phyloP scores from a whole-genome alignment of 2,329 filamentous ascomycete genomes.

The Emmonsia crescens region DNA sequence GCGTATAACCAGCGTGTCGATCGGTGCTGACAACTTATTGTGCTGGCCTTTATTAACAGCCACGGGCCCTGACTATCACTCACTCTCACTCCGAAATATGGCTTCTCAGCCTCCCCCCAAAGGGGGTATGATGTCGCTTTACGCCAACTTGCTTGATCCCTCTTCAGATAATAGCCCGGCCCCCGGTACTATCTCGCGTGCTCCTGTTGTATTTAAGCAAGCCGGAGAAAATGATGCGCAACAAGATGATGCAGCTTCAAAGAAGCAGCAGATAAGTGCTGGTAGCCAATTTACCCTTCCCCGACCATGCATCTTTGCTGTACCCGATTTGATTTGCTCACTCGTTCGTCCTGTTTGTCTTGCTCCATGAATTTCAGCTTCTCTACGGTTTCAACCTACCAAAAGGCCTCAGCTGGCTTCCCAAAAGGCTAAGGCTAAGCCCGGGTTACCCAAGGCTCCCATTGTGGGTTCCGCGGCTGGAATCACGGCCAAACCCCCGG shows the following conservation, averaged over 20 bases:
- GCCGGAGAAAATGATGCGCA: slow-evolving; percentile 38
- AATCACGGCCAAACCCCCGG: slow-evolving; percentile 34
- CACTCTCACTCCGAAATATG: slow-evolving; percentile 16
- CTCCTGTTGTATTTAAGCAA: slow-evolving; percentile 61
- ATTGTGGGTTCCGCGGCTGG: slow-evolving; percentile 14
- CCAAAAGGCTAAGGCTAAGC: slow-evolving; percentile 53
- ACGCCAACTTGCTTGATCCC: slow-evolving; percentile 68
- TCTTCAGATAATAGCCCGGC: slow-evolving; percentile 26
- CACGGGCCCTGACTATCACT: background rate
- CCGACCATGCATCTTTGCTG: slow-evolving; percentile 20
- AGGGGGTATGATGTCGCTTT: slow-evolving; percentile 56
- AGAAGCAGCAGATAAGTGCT: slow-evolving; percentile 54
- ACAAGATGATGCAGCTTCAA: slow-evolving; percentile 43
- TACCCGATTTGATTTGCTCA: slow-evolving; percentile 36
- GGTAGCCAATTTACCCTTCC: slow-evolving; percentile 43
- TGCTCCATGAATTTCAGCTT: slow-evolving; percentile 34
- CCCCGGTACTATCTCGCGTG: slow-evolving; percentile 61
- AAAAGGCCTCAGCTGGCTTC: slow-evolving; percentile 58
- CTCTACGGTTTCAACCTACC: slow-evolving; percentile 78
- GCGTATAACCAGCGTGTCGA: background rate
- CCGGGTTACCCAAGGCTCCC: slow-evolving; percentile 43
- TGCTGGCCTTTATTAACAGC: slow-evolving; percentile 5
- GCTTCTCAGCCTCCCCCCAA: slow-evolving; percentile 7
- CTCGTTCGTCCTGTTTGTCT: slow-evolving; percentile 26
- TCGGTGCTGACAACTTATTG: background rate